Conservation (phyloP, 805 yeast species). For the Candida methanosorbosa region DNA sequence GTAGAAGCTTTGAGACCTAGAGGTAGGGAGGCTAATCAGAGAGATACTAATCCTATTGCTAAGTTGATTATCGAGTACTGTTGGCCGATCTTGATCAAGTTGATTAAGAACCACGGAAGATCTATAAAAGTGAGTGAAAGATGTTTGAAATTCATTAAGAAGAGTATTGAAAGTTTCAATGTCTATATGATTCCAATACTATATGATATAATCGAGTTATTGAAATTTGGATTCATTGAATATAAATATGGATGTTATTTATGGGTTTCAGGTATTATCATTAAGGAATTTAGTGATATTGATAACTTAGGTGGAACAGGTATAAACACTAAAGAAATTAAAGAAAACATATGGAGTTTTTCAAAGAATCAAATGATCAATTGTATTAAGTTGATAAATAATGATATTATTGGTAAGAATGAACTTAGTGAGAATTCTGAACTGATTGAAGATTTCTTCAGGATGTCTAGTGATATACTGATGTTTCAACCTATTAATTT, state of each 20-base stretch:
- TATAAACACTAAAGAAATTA: constrained; percentile 25
- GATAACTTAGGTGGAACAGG: not conserved
- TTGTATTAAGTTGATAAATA: constrained; percentile 39
- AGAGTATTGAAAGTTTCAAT: constrained; percentile 54
- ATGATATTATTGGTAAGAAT: constrained; percentile 11
- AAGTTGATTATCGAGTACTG: constrained; percentile 40
- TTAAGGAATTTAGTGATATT: constrained; percentile 57
- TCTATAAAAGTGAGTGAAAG: constrained; percentile 66
- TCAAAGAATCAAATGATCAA: constrained; percentile 55
- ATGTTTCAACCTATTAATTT: constrained; percentile 62
- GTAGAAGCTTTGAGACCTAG: constrained; percentile 46
- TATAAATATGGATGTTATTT: constrained; percentile 75
- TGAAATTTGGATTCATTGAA: constrained; percentile 60
- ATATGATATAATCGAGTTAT: constrained; percentile 53
- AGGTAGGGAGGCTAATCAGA: constrained; percentile 24
- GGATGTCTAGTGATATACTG: constrained; percentile 68
- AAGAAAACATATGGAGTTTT: constrained; percentile 63
- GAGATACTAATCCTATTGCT: constrained; percentile 40
- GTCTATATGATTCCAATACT: constrained; percentile 50
- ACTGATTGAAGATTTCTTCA: constrained; percentile 77
- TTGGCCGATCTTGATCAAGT: constrained; percentile 48
- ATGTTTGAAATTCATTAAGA: constrained; percentile 57
- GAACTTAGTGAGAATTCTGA: constrained; percentile 40
- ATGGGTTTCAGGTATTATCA: constrained; percentile 82
- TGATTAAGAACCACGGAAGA: constrained; percentile 48